Evolutionary conservation across 345 rosid species (phyloP), one percentile per base, ranked within the genome.

Genomic region (Hirschfeldia incana): DNA sequence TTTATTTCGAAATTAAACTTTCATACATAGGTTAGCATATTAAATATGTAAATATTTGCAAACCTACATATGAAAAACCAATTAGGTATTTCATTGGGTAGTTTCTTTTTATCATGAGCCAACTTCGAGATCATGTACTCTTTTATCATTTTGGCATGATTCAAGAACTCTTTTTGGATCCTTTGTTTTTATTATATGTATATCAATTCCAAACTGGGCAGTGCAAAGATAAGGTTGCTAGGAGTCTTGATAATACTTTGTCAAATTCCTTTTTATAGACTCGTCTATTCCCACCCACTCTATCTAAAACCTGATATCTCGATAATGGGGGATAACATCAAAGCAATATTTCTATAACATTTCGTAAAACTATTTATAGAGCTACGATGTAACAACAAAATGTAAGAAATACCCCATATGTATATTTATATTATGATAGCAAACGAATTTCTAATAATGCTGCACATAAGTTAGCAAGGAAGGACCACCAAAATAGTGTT

Each of bases 211-310:
- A 46, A 36, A 32, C 6, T 66, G 28, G 74, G 69, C 74, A 67
- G 64, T 46, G 57, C 63, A 74, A 68, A 79, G 75, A 79, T 74
- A 74, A 73, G 75, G 74, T 68, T 79, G 57, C 26, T 73, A 1
- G 8, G 36, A 79, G 64, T 67, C 65, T 79, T 61, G 64, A 60
- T 51, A 61, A 15, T 33, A 17, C 33, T 59, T 58, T 46, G 33
- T 73, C 42, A 64, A 62, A 9, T 17, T 39, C 2, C 10, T 55
- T 70, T 55, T 21, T 17, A 55, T 4, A 17, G 75, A 46, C 75
- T 69, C 21, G 64, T 77, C 80, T 34, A 55, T 71, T 71, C 66
- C 53, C 76, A 7, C 60, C 0, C 37, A 46, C 16, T 51, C 39
- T 53, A 4, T 77, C 79, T 30, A 37, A 37, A 27, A 26, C 16